Percentiles rank a stretch among this genome's conserved stretches.
Evolutionary conservation across 2,329 filamentous ascomycete species (phyloP).

Genomic region (Penicillium sp.): DNA sequence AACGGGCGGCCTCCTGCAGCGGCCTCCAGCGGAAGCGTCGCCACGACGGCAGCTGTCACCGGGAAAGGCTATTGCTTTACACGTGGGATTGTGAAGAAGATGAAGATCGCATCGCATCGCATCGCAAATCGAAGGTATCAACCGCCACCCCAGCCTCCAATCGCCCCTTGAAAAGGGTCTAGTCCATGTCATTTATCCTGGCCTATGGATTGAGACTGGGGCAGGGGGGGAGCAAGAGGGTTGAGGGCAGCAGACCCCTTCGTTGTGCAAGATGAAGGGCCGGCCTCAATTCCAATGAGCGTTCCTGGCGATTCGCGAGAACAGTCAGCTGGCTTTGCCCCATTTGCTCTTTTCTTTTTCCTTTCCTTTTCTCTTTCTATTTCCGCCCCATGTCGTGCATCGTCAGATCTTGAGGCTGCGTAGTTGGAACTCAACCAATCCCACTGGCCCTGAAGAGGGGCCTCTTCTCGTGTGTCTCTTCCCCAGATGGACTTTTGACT

Average conservation of each 20-base stretch:
- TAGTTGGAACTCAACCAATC: conserved; percentile 17
- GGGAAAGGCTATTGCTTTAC: background rate
- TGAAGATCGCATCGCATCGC: too few species aligned
- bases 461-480: conserved; percentile 1
- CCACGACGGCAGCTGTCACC: conserved; percentile 17
- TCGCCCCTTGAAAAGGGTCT: background rate
- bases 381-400: conserved; percentile 23
- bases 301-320: conserved; percentile 22
- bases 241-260: conserved; percentile 7
- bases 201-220: conserved; percentile 1
- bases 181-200: too few species aligned
- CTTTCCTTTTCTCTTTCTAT: background rate
- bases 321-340: conserved; percentile 20
- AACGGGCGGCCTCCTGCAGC: conserved; percentile 42
- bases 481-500: conserved; percentile 3
- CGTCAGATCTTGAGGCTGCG: conserved; percentile 22
- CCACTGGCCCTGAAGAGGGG: background rate
- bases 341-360: conserved; percentile 7
- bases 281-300: conserved; percentile 26
- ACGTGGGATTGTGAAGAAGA: conserved; percentile 11
- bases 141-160: background rate
- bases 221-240: background rate
- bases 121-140: conserved; percentile 2
- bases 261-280: conserved; percentile 15
- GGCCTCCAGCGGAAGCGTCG: conserved; percentile 23